These are phyloP conservation scores for Skeletonema marinoi DNA, from an alignment of 108 stramenopile genomes.

Conservation along the genomic window DNA sequence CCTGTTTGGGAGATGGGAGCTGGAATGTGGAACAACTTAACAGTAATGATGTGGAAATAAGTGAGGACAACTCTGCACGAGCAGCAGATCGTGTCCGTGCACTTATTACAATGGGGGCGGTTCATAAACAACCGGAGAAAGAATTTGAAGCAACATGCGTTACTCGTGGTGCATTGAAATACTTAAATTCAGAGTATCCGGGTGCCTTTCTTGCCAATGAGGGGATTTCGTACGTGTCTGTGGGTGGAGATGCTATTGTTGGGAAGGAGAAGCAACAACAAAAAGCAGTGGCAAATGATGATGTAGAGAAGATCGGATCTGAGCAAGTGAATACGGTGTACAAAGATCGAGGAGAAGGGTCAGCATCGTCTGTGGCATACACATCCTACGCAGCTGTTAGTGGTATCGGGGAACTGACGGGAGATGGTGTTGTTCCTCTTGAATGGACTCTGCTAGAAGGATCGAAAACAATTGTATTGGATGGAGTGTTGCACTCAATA, in stretches of 20 bases:
- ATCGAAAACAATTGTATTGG: slow-evolving; percentile 65
- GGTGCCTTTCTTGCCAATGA: slow-evolving; percentile 72
- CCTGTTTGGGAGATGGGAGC: slow-evolving; percentile 76
- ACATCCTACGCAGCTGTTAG: slow-evolving; percentile 84
- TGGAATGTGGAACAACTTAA: slow-evolving; percentile 42
- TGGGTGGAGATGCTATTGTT: slow-evolving; percentile 74
- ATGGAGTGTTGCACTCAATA: slow-evolving; percentile 87
- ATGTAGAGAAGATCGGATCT: slow-evolving; percentile 26
- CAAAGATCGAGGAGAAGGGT: slow-evolving; percentile 48
- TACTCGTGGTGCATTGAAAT: slow-evolving; percentile 76
- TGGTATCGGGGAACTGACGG: slow-evolving; percentile 69
- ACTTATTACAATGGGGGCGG: slow-evolving; percentile 77
- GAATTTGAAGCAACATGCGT: slow-evolving; percentile 58
- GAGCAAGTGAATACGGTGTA: slow-evolving; percentile 52
- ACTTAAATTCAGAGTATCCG: slow-evolving; percentile 71
- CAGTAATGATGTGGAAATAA: slow-evolving; percentile 12
- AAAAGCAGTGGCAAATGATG: background rate
- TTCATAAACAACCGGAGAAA: slow-evolving; percentile 64
- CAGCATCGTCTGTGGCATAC: slow-evolving; percentile 62
- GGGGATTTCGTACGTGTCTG: slow-evolving; percentile 78
- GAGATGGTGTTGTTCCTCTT: slow-evolving; percentile 89
- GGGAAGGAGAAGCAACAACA: slow-evolving; percentile 26
- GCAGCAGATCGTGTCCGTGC: slow-evolving; percentile 52
- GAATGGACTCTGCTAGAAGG: slow-evolving; percentile 77
- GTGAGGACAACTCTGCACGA: slow-evolving; percentile 9